These are phyloP conservation scores for Typha latifolia DNA, from an alignment of 176 grass and related monocot species.

Conservation along the genomic window DNA sequence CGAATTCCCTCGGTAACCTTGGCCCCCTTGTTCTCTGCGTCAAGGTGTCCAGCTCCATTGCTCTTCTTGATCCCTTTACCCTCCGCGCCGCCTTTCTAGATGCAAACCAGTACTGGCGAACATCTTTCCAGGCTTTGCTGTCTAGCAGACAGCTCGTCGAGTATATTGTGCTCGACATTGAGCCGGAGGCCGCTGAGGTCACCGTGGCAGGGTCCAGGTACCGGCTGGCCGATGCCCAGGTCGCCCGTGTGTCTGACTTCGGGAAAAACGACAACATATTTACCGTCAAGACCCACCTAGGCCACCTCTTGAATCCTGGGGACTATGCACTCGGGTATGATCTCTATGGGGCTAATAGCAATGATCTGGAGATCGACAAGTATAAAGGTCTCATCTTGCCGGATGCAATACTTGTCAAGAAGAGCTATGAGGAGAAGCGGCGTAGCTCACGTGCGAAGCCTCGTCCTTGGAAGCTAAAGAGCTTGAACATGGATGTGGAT, in stretches of 20 bases:
- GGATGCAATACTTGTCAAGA: conserved; percentile 81
- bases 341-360: conserved; percentile 58
- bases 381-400: conserved; percentile 49
- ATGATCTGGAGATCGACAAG: conserved; percentile 63
- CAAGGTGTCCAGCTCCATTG: conserved; percentile 66
- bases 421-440: conserved; percentile 77
- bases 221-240: conserved; percentile 60
- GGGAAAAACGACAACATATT: conserved; percentile 75
- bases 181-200: conserved; percentile 59
- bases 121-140: conserved; percentile 62
- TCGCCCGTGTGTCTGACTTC: conserved; percentile 63
- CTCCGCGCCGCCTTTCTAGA: conserved; percentile 71
- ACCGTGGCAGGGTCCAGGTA: conserved; percentile 50
- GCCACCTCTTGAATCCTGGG: conserved; percentile 61
- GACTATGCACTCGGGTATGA: conserved; percentile 87
- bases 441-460: conserved; percentile 31
- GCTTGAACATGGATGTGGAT: conserved; percentile 46
- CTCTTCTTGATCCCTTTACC: conserved; percentile 60
- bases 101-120: conserved; percentile 59
- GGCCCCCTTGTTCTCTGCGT: conserved; percentile 73
- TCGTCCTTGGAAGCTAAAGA: conserved; percentile 52
- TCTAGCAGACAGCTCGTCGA: conserved; percentile 75
- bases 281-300: conserved; percentile 66
- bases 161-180: conserved; percentile 82
- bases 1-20: conserved; percentile 60